Conservation (phyloP, 352 stramenopile species). For the Globisporangium nodosum region DNA sequence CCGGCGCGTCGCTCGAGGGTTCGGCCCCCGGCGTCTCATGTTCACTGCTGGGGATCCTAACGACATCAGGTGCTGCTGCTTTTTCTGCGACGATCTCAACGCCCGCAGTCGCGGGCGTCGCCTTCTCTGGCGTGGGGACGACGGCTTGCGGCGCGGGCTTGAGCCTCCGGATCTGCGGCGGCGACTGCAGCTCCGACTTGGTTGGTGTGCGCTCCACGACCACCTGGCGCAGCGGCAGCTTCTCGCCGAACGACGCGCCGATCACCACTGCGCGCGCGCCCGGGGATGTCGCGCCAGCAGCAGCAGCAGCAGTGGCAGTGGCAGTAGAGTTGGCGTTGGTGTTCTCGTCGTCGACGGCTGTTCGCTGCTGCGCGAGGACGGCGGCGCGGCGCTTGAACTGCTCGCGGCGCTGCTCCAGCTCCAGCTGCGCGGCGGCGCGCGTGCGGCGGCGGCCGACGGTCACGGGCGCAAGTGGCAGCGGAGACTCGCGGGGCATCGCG, state of each 20-base stretch:
- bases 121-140: slow-evolving; percentile 28
- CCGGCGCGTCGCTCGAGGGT: slow-evolving; percentile 2
- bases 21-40: background rate
- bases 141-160: slow-evolving; percentile 15
- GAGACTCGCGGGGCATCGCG: background rate
- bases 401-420: slow-evolving; percentile 22
- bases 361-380: slow-evolving; percentile 12
- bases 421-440: slow-evolving; percentile 22
- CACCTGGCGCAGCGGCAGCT: slow-evolving; percentile 3
- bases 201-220: slow-evolving; percentile 45
- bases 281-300: no score
- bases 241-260: slow-evolving; percentile 23
- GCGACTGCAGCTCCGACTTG: slow-evolving; percentile 26
- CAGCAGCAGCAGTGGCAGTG: no score
- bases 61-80: background rate
- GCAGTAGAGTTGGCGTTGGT: background rate
- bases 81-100: slow-evolving; percentile 1
- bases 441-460: slow-evolving; percentile 20
- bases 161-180: slow-evolving; percentile 12
- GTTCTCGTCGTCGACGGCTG: slow-evolving; percentile 7
- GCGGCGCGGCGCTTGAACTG: slow-evolving; percentile 22
- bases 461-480: slow-evolving; percentile 6
- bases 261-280: slow-evolving; percentile 3
- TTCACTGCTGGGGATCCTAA: background rate
- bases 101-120: slow-evolving; percentile 5